Evolutionary conservation across 2,329 filamentous ascomycete species (phyloP).

Genomic region (Ascochyta fabae): DNA sequence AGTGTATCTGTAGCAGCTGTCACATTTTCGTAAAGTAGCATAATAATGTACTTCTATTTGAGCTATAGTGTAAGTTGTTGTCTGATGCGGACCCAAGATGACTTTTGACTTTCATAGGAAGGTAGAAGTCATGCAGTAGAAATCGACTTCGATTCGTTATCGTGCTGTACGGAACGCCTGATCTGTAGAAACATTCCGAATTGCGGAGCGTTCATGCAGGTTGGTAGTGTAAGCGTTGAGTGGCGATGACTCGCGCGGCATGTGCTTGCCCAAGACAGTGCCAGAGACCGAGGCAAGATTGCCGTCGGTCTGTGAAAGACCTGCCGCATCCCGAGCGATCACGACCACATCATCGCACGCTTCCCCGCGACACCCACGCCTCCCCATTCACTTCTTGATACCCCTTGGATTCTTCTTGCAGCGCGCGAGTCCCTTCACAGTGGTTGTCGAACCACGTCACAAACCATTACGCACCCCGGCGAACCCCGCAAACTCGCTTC

Average conservation of each 20-base stretch:
- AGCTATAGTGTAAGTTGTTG: not conserved
- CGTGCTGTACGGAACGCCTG: not conserved
- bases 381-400: conserved; percentile 6
- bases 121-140: not conserved
- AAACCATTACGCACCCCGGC: conserved; percentile 19
- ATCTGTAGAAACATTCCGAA: conserved; percentile 7
- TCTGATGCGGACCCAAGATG: not conserved
- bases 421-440: not conserved
- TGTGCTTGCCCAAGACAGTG: conserved; percentile 32
- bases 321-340: conserved; percentile 26
- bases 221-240: conserved; percentile 12
- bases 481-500: conserved; percentile 34
- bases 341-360: conserved; percentile 10
- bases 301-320: conserved; percentile 29
- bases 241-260: conserved; percentile 27
- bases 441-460: not conserved
- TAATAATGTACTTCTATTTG: not conserved
- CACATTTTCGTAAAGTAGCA: not conserved
- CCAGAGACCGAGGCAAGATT: conserved; percentile 33
- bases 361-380: conserved; percentile 3
- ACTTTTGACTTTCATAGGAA: not conserved
- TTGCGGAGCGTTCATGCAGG: conserved; percentile 9
- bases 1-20: not conserved
- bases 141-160: not conserved
- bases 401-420: not conserved